Evolutionary conservation across 352 stramenopile genomes (phyloP).

Genomic region (Phytophthora ramorum): DNA sequence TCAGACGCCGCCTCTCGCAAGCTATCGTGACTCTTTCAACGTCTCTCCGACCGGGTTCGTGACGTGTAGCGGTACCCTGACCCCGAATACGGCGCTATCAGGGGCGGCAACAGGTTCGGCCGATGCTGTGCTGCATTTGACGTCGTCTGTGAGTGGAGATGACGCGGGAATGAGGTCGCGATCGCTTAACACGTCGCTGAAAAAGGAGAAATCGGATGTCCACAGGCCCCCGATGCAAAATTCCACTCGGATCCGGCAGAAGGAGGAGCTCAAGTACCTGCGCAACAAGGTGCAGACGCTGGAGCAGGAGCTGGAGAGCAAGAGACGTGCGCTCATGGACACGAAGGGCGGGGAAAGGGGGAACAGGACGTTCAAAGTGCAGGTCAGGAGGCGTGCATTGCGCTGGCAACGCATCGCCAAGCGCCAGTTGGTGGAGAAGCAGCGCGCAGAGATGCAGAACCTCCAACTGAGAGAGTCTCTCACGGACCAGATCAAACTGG

Average conservation of each 20-base stretch:
- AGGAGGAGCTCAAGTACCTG: slow-evolving; percentile 63
- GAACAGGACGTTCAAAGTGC: slow-evolving; percentile 5
- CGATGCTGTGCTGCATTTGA: not conserved
- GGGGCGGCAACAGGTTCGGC: not conserved
- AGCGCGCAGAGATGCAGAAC: slow-evolving; percentile 48
- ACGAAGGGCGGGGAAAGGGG: slow-evolving; percentile 9
- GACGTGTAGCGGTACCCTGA: not conserved
- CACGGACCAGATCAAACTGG: slow-evolving; percentile 54
- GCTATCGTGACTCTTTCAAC: not conserved
- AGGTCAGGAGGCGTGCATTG: slow-evolving; percentile 9
- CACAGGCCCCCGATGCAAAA: slow-evolving; percentile 49
- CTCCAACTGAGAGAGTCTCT: slow-evolving; percentile 33
- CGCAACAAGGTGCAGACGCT: slow-evolving; percentile 50
- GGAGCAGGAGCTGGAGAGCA: slow-evolving; percentile 42
- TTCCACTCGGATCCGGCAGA: slow-evolving; percentile 57
- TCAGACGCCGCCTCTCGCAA: not conserved
- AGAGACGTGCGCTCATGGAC: slow-evolving; percentile 16
- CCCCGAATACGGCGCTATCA: not conserved
- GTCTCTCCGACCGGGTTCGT: slow-evolving; percentile 8
- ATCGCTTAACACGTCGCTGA: not conserved
- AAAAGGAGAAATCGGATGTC: slow-evolving; percentile 6
- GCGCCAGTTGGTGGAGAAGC: slow-evolving; percentile 41
- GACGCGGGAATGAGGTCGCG: slow-evolving; percentile 8
- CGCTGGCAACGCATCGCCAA: slow-evolving; percentile 49
- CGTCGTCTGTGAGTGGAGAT: not conserved